Percentiles rank a stretch among this genome's conserved stretches.
These are phyloP conservation scores for Pseudogymnoascus sp. DNA, from an alignment of 2,329 filamentous ascomycete genomes.

Conservation along the genomic window DNA sequence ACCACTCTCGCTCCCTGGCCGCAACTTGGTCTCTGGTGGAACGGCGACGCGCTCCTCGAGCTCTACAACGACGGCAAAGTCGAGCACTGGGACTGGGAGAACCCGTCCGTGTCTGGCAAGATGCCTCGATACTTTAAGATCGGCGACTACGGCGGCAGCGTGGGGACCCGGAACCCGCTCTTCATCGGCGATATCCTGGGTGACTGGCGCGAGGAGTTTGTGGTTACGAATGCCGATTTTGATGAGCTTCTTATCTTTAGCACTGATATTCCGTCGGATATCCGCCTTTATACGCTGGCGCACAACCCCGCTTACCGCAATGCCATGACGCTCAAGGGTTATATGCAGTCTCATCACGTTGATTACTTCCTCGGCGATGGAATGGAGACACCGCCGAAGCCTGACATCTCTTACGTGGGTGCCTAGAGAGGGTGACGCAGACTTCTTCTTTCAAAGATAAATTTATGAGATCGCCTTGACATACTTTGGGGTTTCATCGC, in stretches of 20 bases:
- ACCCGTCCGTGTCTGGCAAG: background rate
- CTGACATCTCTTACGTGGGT: background rate
- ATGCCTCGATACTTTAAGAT: background rate
- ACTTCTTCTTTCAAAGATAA: background rate
- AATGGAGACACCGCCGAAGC: background rate
- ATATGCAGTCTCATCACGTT: background rate
- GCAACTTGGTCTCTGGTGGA: background rate
- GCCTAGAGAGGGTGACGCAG: background rate
- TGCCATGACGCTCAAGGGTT: constrained; percentile 3
- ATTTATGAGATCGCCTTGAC: too few relatives aligned
- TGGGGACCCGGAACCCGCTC: background rate
- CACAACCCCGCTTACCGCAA: constrained; percentile 8
- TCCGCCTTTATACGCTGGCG: constrained; percentile 1
- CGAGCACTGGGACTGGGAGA: background rate
- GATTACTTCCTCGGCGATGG: constrained; percentile 1
- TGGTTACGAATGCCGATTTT: background rate
- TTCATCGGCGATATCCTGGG: background rate
- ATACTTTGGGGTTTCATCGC: too few relatives aligned
- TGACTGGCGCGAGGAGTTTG: constrained; percentile 5
- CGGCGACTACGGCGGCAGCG: background rate
- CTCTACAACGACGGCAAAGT: constrained; percentile 4
- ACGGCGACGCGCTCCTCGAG: background rate
- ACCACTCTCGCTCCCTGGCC: background rate
- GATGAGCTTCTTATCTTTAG: constrained; percentile 8
- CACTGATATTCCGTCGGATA: background rate